phyloP scores from a whole-genome alignment of 495 filamentous ascomycete species.

The Ascobolus immersus region DNA sequence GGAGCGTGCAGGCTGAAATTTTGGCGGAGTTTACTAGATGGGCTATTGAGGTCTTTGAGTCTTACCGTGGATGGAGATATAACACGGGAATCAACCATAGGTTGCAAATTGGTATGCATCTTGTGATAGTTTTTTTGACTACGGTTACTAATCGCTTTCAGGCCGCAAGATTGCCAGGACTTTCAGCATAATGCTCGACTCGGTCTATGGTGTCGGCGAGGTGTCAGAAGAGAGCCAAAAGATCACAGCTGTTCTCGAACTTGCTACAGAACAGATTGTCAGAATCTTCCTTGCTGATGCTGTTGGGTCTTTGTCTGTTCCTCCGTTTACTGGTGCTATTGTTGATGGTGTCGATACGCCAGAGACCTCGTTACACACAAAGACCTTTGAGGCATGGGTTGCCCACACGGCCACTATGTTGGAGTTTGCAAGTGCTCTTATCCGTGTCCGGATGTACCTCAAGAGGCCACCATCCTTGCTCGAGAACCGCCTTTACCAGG shows the following conservation, averaged over 20 bases:
- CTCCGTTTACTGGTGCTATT: slow-evolving; percentile 48
- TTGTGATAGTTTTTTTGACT: no score
- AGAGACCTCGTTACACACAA: slow-evolving; percentile 35
- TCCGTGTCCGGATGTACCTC: slow-evolving; percentile 41
- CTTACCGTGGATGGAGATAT: slow-evolving; percentile 61
- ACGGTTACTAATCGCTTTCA: slow-evolving; percentile 4
- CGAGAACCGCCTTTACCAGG: slow-evolving; percentile 56
- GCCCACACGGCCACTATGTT: slow-evolving; percentile 38
- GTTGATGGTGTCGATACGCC: slow-evolving; percentile 39
- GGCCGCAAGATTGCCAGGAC: slow-evolving; percentile 32
- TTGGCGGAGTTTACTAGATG: slow-evolving; percentile 43
- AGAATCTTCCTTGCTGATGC: slow-evolving; percentile 49
- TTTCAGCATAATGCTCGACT: slow-evolving; percentile 45
- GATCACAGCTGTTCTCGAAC: slow-evolving; percentile 35
- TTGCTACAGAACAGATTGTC: slow-evolving; percentile 46
- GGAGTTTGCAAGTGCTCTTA: slow-evolving; percentile 36
- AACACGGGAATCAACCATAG: slow-evolving; percentile 36
- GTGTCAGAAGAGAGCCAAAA: slow-evolving; percentile 26
- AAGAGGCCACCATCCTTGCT: slow-evolving; percentile 30
- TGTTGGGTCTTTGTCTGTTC: slow-evolving; percentile 41
- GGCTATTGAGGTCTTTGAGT: slow-evolving; percentile 58
- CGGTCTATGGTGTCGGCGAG: slow-evolving; percentile 47
- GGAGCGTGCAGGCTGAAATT: slow-evolving; percentile 48
- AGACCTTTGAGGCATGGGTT: slow-evolving; percentile 29
- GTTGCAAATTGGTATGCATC: slow-evolving; percentile 26